Percentiles rank a stretch among this genome's conserved stretches.
Evolutionary conservation across 208 protist genomes (phyloP).

Genomic region (Trypanosoma mega): DNA sequence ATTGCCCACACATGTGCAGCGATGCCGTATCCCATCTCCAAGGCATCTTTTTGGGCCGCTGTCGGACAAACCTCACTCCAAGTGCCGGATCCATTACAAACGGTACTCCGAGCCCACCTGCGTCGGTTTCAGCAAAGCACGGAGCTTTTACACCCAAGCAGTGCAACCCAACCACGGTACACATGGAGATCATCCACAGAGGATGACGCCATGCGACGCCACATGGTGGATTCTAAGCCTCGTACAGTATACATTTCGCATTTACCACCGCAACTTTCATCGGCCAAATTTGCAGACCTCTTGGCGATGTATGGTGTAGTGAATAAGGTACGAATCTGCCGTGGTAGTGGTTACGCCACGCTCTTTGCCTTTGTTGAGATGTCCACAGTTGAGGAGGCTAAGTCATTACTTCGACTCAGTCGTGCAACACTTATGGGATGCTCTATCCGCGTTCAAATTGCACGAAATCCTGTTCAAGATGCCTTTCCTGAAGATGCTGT

Average conservation of each 20-base stretch:
- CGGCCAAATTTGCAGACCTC: constrained; percentile 60
- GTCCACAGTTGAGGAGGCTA: constrained; percentile 49
- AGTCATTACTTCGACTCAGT: constrained; percentile 53
- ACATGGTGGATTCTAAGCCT: constrained; percentile 36
- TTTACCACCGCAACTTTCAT: constrained; percentile 52
- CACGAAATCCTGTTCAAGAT: constrained; percentile 81
- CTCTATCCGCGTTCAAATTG: constrained; percentile 65
- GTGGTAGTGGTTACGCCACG: constrained; percentile 55
- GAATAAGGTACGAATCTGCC: constrained; percentile 81
- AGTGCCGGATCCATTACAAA: constrained; percentile 24
- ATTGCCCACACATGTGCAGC: constrained; percentile 60
- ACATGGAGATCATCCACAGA: background rate
- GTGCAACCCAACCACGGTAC: background rate
- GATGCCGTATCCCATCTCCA: constrained; percentile 50
- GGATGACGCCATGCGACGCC: background rate
- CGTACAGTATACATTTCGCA: constrained; percentile 81
- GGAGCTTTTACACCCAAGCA: constrained; percentile 14
- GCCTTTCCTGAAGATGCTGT: constrained; percentile 58
- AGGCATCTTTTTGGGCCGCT: constrained; percentile 74
- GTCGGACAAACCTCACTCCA: constrained; percentile 43
- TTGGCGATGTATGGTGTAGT: constrained; percentile 52
- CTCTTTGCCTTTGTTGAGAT: constrained; percentile 89
- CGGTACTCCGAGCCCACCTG: constrained; percentile 52
- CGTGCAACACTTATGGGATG: constrained; percentile 52
- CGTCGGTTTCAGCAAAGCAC: constrained; percentile 43